Percentiles rank a stretch among this genome's conserved stretches.
Conservation (phyloP, 2,329 filamentous ascomycete genomes). For the Neopestalotiopsis rosae region DNA sequence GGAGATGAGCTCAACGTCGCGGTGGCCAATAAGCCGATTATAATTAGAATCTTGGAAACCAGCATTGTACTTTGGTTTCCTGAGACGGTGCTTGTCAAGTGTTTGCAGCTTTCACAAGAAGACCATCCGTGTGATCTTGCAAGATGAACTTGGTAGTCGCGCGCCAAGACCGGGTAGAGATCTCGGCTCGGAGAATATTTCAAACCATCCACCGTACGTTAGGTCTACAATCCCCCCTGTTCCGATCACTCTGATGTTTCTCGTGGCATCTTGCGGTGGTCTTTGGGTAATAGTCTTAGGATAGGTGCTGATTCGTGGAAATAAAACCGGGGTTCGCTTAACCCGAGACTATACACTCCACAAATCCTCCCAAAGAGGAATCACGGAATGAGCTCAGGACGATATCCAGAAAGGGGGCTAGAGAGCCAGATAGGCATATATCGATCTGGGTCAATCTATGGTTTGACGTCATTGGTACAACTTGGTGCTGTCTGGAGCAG, state of each 20-base stretch:
- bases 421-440: background rate
- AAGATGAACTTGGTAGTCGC: background rate
- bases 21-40: background rate
- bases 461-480: background rate
- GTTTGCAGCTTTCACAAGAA: background rate
- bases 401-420: background rate
- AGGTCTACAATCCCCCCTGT: background rate
- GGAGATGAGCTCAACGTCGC: background rate
- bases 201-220: background rate
- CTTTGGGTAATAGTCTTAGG: background rate
- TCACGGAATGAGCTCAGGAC: background rate
- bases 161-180: background rate
- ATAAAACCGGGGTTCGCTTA: conserved; percentile 1
- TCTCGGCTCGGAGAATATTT: background rate
- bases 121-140: background rate
- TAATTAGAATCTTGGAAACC: background rate
- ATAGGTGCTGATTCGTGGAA: conserved; percentile 13
- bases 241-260: background rate
- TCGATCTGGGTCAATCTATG: background rate
- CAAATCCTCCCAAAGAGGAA: conserved; percentile 4
- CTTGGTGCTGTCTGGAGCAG: background rate
- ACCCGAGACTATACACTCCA: conserved; percentile 10
- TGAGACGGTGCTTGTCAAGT: background rate
- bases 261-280: background rate
- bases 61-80: background rate